phyloP scores from a whole-genome alignment of 768 basidiomycete species.

The Termitomyces sp. region DNA sequence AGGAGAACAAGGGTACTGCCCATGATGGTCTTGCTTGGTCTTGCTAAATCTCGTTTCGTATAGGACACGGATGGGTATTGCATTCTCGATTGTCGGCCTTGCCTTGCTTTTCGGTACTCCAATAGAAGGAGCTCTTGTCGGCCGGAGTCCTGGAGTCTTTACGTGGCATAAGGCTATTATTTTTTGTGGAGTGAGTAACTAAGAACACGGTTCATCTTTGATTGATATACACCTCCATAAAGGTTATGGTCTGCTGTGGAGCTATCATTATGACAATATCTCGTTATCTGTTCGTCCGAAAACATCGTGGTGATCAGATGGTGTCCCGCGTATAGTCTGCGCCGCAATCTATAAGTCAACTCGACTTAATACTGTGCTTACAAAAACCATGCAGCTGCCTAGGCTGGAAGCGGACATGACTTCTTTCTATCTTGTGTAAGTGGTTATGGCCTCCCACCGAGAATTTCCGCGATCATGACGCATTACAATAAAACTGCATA shows the following conservation, averaged over 20 bases:
- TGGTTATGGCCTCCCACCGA: not conserved
- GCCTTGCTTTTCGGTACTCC: slow-evolving; percentile 44
- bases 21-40: not conserved
- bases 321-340: slow-evolving; percentile 5
- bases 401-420: not conserved
- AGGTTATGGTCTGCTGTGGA: slow-evolving; percentile 15
- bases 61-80: slow-evolving; percentile 44
- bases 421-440: not conserved
- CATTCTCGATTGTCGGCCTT: slow-evolving; percentile 39
- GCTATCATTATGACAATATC: slow-evolving; percentile 14
- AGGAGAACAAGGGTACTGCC: slow-evolving; percentile 29
- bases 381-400: not conserved
- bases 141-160: slow-evolving; percentile 16
- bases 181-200: slow-evolving; percentile 33
- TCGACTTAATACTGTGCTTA: not conserved
- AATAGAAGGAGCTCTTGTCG: slow-evolving; percentile 40
- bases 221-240: not conserved
- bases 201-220: not conserved
- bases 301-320: slow-evolving; percentile 3
- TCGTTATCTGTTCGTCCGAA: slow-evolving; percentile 13
- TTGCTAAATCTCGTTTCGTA: not conserved
- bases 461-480: not conserved
- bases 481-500: not conserved
- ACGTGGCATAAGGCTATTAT: slow-evolving; percentile 33
- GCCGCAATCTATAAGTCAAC: not conserved